Evolutionary conservation across 257 asterid genomes (phyloP), one percentile per base, ranked within the genome.

Genomic region (Pogostemon cablin): DNA sequence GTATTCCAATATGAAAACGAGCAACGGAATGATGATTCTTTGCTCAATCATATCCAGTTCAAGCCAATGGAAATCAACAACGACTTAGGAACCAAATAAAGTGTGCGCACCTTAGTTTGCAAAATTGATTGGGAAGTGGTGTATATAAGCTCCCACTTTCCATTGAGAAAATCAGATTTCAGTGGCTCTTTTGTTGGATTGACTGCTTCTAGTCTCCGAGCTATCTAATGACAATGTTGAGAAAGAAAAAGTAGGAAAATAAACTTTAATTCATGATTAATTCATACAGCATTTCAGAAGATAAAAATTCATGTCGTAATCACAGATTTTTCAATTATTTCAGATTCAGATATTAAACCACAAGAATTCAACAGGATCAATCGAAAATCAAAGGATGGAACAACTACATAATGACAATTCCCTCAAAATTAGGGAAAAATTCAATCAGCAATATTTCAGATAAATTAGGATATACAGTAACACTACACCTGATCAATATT

Each of bases 71-170:
- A 12, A 15, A 53, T 25, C 10, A 25, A 59, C 6, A 9, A 9
- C 5, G 61, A 68, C 9, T 59, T 3, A 69, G 3, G 2, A 46
- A 58, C 60, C 59, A 9, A 61, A 37, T n/a, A 70, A 25, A 4
- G 8, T 48, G 32, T 25, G 32, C 20, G 54, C 69, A 88, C 96
- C 85, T 78, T 62, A 3, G 81, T 82, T 75, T 85, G 93, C 84
- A 89, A 67, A 73, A 89, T 89, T 41, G 96, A 87, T 61, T 79
- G 75, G 2, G 95, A 89, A 72, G 96, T 87, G 7, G 96, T 88
- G 76, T 90, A 90, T 9, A 90, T 66, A 64, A 86, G 93, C 77
- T 90, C 95, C 96, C 96, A 90, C 58, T 90, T 90, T 46, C 96
- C 96, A 76, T 85, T 72, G 35, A 88, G 82, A 44, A 86, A 73